Evolutionary conservation across 352 stramenopile species (phyloP).

Genomic region (Phytophthora fragariae): DNA sequence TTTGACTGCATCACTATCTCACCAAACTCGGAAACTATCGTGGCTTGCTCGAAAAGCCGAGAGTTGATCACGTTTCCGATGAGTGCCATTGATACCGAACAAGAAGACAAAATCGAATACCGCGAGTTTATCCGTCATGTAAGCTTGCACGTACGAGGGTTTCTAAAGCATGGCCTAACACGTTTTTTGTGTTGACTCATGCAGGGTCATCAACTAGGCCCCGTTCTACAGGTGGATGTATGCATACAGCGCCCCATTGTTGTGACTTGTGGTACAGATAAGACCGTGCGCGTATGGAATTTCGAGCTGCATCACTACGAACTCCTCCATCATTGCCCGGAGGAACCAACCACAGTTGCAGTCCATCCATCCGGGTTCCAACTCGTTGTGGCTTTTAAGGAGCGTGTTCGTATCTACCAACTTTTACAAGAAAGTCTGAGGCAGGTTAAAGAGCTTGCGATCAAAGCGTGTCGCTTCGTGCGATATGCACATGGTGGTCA

Average conservation of each 20-base stretch:
- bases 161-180: neutral
- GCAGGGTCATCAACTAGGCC: slow-evolving; percentile 68
- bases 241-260: slow-evolving; percentile 88
- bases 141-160: slow-evolving; percentile 17
- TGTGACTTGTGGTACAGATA: slow-evolving; percentile 83
- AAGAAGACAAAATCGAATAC: slow-evolving; percentile 78
- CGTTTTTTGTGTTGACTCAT: neutral
- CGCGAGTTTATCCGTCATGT: slow-evolving; percentile 66
- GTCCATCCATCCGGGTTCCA: slow-evolving; percentile 81
- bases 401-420: slow-evolving; percentile 78
- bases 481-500: slow-evolving; percentile 77
- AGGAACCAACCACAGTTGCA: slow-evolving; percentile 69
- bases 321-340: slow-evolving; percentile 62
- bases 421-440: slow-evolving; percentile 73
- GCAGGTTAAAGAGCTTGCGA: slow-evolving; percentile 66
- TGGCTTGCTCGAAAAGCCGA: slow-evolving; percentile 72
- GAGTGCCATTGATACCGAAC: slow-evolving; percentile 77
- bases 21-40: slow-evolving; percentile 65
- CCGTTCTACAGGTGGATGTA: slow-evolving; percentile 77
- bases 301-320: slow-evolving; percentile 75
- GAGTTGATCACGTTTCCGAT: slow-evolving; percentile 75
- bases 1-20: slow-evolving; percentile 82
- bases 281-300: slow-evolving; percentile 91
- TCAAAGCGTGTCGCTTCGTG: slow-evolving; percentile 72
- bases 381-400: slow-evolving; percentile 79